These are phyloP conservation scores for Agrocybe pediades DNA, from an alignment of 768 basidiomycete species.

Conservation along the genomic window DNA sequence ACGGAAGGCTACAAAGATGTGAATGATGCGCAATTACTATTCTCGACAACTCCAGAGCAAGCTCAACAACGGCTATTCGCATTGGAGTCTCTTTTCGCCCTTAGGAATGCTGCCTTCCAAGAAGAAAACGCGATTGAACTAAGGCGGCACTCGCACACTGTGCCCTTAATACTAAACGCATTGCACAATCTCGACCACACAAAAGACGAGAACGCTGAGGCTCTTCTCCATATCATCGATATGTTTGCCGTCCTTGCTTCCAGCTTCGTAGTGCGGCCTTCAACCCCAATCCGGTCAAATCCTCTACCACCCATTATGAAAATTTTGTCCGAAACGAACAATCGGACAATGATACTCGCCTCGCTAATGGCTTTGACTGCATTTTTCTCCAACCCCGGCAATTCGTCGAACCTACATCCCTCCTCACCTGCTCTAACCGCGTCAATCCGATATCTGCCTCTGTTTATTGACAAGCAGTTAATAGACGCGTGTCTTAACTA, in stretches of 20 bases:
- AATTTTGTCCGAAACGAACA: constrained; percentile 58
- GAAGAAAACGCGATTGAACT: constrained; percentile 69
- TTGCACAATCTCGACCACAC: constrained; percentile 61
- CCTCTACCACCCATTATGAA: constrained; percentile 60
- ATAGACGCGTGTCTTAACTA: constrained; percentile 75
- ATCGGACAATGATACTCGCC: constrained; percentile 76
- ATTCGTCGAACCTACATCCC: constrained; percentile 51
- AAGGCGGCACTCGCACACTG: constrained; percentile 56
- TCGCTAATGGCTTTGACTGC: constrained; percentile 61
- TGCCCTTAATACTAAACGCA: constrained; percentile 65
- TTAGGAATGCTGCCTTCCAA: constrained; percentile 82
- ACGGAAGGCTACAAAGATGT: constrained; percentile 54
- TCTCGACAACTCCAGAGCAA: constrained; percentile 53
- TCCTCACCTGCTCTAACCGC: constrained; percentile 63
- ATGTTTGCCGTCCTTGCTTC: constrained; percentile 65
- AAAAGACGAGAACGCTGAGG: constrained; percentile 71
- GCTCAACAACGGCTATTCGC: constrained; percentile 70
- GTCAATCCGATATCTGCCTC: constrained; percentile 71
- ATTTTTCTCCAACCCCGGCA: constrained; percentile 63
- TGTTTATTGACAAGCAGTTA: constrained; percentile 68
- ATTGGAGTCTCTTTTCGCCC: constrained; percentile 80
- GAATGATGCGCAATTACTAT: constrained; percentile 47
- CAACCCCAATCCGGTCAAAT: constrained; percentile 35
- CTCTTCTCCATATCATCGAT: constrained; percentile 71
- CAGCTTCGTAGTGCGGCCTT: constrained; percentile 37